Base-by-base conservation (phyloP, 306 rosid species). In the Quillaja saponaria region DNA sequence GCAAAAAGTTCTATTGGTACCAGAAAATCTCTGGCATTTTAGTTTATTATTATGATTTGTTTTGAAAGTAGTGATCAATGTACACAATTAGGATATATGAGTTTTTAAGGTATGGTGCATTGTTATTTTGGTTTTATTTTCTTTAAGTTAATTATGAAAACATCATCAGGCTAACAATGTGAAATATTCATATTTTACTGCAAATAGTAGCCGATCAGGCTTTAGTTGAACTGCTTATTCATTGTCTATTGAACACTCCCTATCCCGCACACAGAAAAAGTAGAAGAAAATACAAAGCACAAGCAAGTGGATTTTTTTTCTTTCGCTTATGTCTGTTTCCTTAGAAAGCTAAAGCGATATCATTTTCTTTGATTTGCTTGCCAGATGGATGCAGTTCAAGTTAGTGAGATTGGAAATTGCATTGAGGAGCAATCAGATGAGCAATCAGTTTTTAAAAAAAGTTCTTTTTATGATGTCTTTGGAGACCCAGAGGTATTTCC, bases 401-500 rank as follows among this genome's bases (percentile, higher is more conserved):
- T 41, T 53, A 72, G 64, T 65, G 75, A 44, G 52, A 52, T 53
- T 15, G 81, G 71, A 68, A 79, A 67, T 51, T 57, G 64, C 61
- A 44, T 25, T 13, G 79, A 67, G 59, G 80, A 74, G 58, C 85
- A 58, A 55, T 76, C 66, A 45, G 71, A 80, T 13, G 92, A 65
- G 40, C 83, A 45, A 67, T 73, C 83, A 42, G 73, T 77, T 60
- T 72, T 81, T 51, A 74, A 64, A 0, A 88, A 84, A 66, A 56
- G 20, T 71, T 77, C 82, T 53, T 61, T 8, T 54, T 86, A 50
- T 72, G 77, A 78, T 76, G 71, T 78, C 55, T 79, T 69, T 64
- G 81, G 85, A 38, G 94, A 86, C 25, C 84, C 88, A 0, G 90
- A 84, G 25, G 64, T 76, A 68, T 76, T 59, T 74, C 95, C 92